phyloP scores from a whole-genome alignment of 768 basidiomycete genomes.

The Candolleomyces efflorescens region DNA sequence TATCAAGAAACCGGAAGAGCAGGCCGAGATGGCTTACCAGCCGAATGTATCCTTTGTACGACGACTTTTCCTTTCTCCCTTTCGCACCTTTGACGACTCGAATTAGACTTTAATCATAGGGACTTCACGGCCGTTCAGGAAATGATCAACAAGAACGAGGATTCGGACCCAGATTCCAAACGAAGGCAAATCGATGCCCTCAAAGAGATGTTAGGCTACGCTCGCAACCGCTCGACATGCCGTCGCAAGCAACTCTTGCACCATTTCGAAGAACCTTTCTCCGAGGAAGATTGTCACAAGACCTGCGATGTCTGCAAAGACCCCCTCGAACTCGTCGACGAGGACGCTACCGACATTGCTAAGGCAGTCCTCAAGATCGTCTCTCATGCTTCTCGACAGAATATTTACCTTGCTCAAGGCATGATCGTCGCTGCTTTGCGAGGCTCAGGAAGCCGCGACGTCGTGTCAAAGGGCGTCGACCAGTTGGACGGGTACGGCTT shows the following conservation, averaged over 20 bases:
- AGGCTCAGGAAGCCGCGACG: neutral
- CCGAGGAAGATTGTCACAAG: slow-evolving; percentile 55
- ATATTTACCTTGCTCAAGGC: neutral
- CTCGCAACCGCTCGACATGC: slow-evolving; percentile 77
- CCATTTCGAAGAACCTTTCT: slow-evolving; percentile 86
- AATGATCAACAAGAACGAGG: slow-evolving; percentile 57
- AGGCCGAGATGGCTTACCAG: slow-evolving; percentile 81
- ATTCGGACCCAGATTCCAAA: slow-evolving; percentile 51
- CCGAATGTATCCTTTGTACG: slow-evolving; percentile 87
- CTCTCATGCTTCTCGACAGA: neutral
- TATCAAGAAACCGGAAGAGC: slow-evolving; percentile 98
- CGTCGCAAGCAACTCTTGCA: slow-evolving; percentile 82
- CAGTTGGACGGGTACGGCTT: neutral
- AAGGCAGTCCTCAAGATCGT: slow-evolving; percentile 56
- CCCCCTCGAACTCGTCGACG: slow-evolving; percentile 35
- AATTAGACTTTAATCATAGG: slow-evolving; percentile 58
- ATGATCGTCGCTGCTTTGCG: neutral
- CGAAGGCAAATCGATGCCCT: slow-evolving; percentile 63
- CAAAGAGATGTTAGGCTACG: slow-evolving; percentile 72
- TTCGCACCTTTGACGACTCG: neutral
- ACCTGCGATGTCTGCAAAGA: slow-evolving; percentile 84
- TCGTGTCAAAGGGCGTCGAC: neutral
- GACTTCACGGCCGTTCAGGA: slow-evolving; percentile 54
- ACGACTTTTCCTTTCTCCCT: slow-evolving; percentile 1
- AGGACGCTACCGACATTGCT: slow-evolving; percentile 63